Evolutionary conservation across 495 filamentous ascomycete genomes (phyloP), one percentile per base, ranked within the genome.

Genomic region (Penicillium robsamsonii): DNA sequence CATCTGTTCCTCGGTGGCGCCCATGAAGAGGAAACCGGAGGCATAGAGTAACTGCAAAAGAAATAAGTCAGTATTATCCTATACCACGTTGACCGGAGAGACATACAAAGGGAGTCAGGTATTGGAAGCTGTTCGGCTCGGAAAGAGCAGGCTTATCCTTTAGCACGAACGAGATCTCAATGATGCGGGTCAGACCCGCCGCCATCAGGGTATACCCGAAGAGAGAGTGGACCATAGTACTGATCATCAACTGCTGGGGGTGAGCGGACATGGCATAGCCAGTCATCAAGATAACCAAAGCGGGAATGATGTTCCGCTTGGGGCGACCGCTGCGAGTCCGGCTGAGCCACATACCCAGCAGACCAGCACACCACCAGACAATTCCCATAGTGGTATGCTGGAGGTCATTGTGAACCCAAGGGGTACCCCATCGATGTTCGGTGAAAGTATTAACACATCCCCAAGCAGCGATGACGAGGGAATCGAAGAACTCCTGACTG

Each of bases 311-410:
- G 68, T 98, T 98, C 59, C 94, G 82, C 80, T 91, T 90, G 13
- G 94, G 92, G 10, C 79, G 72, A n/a, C 93, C 93, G 55, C 92
- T 82, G 54, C 90, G 81, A 60, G 81, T 90, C 53, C 84, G 82
- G 66, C 89, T 93, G 29, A 97, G 74, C 95, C 94, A 98, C 55
- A 98, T 81, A 18, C 94, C 95, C 27, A 94, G 78, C 22, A 98
- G 74, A 17, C 94, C 94, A 17, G 95, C 92, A 64, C 84, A 87
- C 92, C 92, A 97, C 94, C 94, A 98, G 50, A 98, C 85, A 56
- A 98, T 83, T 29, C 94, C 94, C 95, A 97, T 98, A 11, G 86
- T 87, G 0, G 94, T 98, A 66, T 97, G 95, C 69, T 98, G 94
- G 70, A 96, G 84, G 69, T 98, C 94, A 66, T 96, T 97, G 65